A percentile compares a stretch with the other conserved stretches of the same genome.
These are phyloP conservation scores for Xenoacremonium recifei DNA, from an alignment of 2,329 filamentous ascomycete genomes.

Conservation along the genomic window DNA sequence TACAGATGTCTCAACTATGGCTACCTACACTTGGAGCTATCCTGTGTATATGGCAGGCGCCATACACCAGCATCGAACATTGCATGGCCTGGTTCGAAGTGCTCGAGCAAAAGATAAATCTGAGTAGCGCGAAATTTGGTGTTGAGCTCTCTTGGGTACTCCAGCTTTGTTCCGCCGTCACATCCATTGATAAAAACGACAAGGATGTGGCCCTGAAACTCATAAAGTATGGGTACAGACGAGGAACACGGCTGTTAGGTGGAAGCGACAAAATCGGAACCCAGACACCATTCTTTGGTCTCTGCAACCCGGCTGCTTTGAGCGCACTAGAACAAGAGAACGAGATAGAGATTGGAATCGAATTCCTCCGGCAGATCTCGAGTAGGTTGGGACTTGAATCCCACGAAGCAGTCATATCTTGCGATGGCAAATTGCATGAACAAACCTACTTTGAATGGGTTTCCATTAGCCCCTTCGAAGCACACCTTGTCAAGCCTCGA, in stretches of 20 bases:
- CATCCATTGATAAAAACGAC: background rate
- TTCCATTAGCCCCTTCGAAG: background rate
- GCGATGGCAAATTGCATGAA: background rate
- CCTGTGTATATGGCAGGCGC: constrained; percentile 5
- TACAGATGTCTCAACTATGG: constrained; percentile 6
- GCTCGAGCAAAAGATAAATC: constrained; percentile 2
- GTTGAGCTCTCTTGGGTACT: constrained; percentile 3
- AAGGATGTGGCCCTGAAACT: background rate
- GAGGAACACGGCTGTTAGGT: constrained; percentile 4
- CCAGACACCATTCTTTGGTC: constrained; percentile 4
- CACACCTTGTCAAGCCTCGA: background rate
- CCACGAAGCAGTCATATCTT: constrained; percentile 2
- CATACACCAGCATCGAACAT: constrained; percentile 2
- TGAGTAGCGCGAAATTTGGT: background rate
- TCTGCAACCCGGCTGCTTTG: constrained; percentile 2
- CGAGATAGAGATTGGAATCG: constrained; percentile 1
- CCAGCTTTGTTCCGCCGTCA: constrained; percentile 1
- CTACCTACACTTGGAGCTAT: constrained; percentile 6
- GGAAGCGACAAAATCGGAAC: background rate
- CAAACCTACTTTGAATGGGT: constrained; percentile 4
- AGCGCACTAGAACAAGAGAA: constrained; percentile 2
- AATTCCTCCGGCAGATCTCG: constrained; percentile 2
- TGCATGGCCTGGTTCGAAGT: constrained; percentile 2
- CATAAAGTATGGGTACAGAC: constrained; percentile 3
- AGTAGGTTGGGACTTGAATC: background rate